phyloP scores from a whole-genome alignment of 208 protist species.

The Entamoeba invadens region DNA sequence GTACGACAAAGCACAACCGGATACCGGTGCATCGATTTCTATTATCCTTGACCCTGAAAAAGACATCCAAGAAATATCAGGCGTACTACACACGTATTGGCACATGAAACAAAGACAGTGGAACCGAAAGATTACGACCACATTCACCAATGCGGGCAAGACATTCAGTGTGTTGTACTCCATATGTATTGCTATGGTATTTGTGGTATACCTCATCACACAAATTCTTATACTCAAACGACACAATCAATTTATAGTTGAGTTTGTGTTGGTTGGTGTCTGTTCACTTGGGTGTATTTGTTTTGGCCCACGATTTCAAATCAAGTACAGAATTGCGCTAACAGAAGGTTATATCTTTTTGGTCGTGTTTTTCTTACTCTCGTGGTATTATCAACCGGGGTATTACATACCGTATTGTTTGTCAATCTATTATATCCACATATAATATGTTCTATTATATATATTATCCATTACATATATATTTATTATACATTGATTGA shows the following conservation, averaged over 20 bases:
- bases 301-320: neutral
- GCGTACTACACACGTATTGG: neutral
- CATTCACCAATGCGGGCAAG: neutral
- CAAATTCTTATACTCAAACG: neutral
- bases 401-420: neutral
- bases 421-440: neutral
- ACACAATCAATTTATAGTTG: neutral
- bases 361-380: neutral
- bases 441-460: no score
- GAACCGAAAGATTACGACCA: neutral
- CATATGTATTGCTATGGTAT: neutral
- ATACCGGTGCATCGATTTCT: neutral
- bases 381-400: neutral
- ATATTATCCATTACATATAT: no score
- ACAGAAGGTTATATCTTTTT: neutral
- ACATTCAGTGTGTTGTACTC: neutral
- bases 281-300: neutral
- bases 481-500: no score
- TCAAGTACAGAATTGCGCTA: neutral
- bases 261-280: neutral
- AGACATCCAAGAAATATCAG: neutral
- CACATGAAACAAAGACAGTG: neutral
- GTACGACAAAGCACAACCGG: neutral
- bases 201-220: neutral
- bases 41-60: neutral